Percentiles rank a stretch among this genome's conserved stretches.
phyloP scores from a whole-genome alignment of 306 rosid species.

The Medicago lupulina region DNA sequence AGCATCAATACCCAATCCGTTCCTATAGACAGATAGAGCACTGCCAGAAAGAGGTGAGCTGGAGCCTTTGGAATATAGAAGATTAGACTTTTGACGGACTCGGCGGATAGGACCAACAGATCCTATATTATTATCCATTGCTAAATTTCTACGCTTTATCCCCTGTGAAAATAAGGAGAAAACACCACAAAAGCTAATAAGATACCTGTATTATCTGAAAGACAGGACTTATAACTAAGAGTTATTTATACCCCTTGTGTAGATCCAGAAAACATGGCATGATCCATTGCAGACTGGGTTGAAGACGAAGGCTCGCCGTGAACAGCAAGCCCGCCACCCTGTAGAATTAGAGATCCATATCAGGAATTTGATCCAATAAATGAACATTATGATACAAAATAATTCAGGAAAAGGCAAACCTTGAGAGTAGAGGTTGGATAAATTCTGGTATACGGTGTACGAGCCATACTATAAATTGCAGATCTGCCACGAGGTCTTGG shows the following conservation, averaged over 20 bases:
- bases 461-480: slow-evolving; percentile 89
- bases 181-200: slow-evolving; percentile 31
- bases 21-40: slow-evolving; percentile 48
- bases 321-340: slow-evolving; percentile 54
- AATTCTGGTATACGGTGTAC: slow-evolving; percentile 80
- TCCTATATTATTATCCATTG: slow-evolving; percentile 78
- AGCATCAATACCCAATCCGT: slow-evolving; percentile 48
- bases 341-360: slow-evolving; percentile 41
- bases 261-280: slow-evolving; percentile 56
- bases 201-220: not conserved
- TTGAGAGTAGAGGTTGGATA: slow-evolving; percentile 53
- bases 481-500: slow-evolving; percentile 86
- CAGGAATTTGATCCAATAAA: slow-evolving; percentile 30
- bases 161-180: slow-evolving; percentile 51
- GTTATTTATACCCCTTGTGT: slow-evolving; percentile 62
- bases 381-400: slow-evolving; percentile 15
- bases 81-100: slow-evolving; percentile 80
- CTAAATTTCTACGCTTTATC: slow-evolving; percentile 69
- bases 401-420: slow-evolving; percentile 53
- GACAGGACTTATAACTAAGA: slow-evolving; percentile 21
- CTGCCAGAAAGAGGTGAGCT: slow-evolving; percentile 58
- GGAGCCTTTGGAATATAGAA: slow-evolving; percentile 64
- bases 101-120: slow-evolving; percentile 83
- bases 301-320: slow-evolving; percentile 65
- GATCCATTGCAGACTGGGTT: slow-evolving; percentile 59